Base-by-base conservation (phyloP, 140 eudicot species). In the Oenanthe javanica region DNA sequence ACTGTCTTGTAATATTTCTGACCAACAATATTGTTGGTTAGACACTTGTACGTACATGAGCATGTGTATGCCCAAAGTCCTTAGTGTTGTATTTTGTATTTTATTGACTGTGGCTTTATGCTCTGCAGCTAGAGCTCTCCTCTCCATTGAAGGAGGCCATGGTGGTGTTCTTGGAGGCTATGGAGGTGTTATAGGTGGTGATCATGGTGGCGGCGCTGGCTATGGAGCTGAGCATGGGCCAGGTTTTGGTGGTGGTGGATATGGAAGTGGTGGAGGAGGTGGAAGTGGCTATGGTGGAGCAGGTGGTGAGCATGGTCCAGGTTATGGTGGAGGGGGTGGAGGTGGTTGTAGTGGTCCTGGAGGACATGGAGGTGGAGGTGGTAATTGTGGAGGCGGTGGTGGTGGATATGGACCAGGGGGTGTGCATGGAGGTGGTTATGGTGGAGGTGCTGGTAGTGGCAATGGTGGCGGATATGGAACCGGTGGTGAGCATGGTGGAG, bases 61-160 rank as follows among this genome's bases (percentile, higher is more conserved):
- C 21, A 91, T 92, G 95, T 89, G 79, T 79, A 4, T 79, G 70
- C 85, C 81, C 25, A 92, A 66, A 78, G 72, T 76, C 67, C 80
- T 84, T 38, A 83, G 79, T 82, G 81, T 85, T 21, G 76, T 85
- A 69, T 88, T 86, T 83, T 88, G 88, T 79, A 79, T 88, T 61
- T 64, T 90, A 48, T 72, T 92, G 36, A 31, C 36, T 72, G 70
- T 90, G 27, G 93, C 86, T 3, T 50, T 90, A 43, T 86, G 89
- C 80, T 89, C 85, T 4, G 93, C 91, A 0, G 85, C 91, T 86
- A 87, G 97, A 83, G 79, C 90, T 64, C 90, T 90, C 77, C 83
- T 88, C 82, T 83, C 84, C 55, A 6, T 27, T 76, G 87, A 85
- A 78, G 85, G 43, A 18, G 78, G 42, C 69, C 36, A 31, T 31